Evolutionary conservation across 2,329 filamentous ascomycete species (phyloP), one percentile per base, ranked within the genome.

Genomic region (Aureobasidium sp.): DNA sequence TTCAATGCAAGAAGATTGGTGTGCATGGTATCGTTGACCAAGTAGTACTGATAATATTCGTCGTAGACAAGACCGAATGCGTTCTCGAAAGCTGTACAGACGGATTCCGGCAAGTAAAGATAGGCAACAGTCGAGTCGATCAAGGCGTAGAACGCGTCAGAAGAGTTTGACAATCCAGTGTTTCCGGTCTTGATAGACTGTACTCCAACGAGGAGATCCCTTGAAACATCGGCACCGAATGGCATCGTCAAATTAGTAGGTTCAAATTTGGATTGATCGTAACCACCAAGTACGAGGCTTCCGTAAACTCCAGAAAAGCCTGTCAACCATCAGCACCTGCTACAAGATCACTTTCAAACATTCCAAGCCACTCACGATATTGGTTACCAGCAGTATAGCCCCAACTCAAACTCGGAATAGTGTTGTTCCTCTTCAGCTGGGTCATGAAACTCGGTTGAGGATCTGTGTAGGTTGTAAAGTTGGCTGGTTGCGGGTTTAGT

Each of bases 81-180:
- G 22, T 67, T 37, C 62, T 75, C 74, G 62, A 76, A 76, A 8
- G 68, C 68, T 22, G 65, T 58, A 66, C 73, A 75, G 12, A 71
- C 69, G 3, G 70, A 68, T 33, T 78, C 70, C 0, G 86, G 86
- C 5, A 89, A 76, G 81, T 83, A 88, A 5, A 89, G 73, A 65
- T 83, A 85, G 1, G 85, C 82, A 0, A 85, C 83, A 0, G 84
- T 83, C 64, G 82, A 85, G 69, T 89, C 86, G 61, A 90, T 81
- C 59, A 83, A 68, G 24, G 82, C 82, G 15, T 66, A 66, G 14
- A 74, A 70, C 2, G 64, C 54, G 27, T 82, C 81, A 12, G 65
- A 65, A 5, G 73, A 68, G 24, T 52, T 62, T 12, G 57, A 22
- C n/a, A 59, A 48, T 9, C 31, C 33, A 15, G 45, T 31, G 5